Conservation (phyloP, 2,329 filamentous ascomycete species). For the Fusarium tupiense region DNA sequence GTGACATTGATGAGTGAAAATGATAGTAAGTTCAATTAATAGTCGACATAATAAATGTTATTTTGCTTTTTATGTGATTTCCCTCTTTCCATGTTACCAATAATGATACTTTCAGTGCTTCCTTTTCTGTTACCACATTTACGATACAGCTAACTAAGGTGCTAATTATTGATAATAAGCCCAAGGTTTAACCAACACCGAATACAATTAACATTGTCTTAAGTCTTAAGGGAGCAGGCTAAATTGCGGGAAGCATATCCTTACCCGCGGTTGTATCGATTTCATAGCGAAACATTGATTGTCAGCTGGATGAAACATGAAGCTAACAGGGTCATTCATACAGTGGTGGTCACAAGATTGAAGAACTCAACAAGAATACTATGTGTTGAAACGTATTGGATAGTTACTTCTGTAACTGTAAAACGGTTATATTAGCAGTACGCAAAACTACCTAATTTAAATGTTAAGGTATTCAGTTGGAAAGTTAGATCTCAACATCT, state of each 20-base stretch:
- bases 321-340: background rate
- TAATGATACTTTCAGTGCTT: too few species aligned
- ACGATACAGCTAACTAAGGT: background rate
- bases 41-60: background rate
- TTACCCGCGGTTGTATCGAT: background rate
- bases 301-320: slow-evolving; percentile 20
- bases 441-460: background rate
- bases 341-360: slow-evolving; percentile 11
- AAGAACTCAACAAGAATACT: background rate
- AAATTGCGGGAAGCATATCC: background rate
- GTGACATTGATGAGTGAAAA: background rate
- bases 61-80: background rate
- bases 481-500: background rate
- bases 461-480: background rate
- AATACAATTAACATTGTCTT: background rate
- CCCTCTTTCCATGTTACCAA: background rate
- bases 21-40: background rate
- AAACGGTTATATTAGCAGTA: background rate
- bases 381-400: background rate
- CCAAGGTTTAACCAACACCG: background rate
- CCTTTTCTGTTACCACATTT: background rate
- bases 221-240: background rate
- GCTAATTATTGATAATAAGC: background rate
- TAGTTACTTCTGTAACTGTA: background rate
- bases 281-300: slow-evolving; percentile 5